Percentiles rank a stretch among this genome's conserved stretches.
These are phyloP conservation scores for Neonectria magnoliae DNA, from an alignment of 2,329 filamentous ascomycete species.

Conservation along the genomic window DNA sequence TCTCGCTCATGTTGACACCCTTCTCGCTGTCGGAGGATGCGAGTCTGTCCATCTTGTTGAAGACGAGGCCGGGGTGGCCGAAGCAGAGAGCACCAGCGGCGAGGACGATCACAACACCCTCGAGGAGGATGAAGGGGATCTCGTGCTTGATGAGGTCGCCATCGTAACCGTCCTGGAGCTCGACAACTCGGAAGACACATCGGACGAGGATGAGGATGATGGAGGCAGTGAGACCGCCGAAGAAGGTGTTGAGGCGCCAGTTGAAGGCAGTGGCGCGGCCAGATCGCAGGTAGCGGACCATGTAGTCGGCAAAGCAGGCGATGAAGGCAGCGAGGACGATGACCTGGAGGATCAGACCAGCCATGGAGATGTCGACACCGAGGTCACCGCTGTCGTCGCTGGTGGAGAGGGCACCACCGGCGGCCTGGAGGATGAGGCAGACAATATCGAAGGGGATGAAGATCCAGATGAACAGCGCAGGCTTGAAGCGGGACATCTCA, in stretches of 20 bases:
- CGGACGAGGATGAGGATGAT: constrained; percentile 70
- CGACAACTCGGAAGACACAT: constrained; percentile 72
- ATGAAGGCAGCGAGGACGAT: constrained; percentile 64
- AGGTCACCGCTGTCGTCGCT: constrained; percentile 50
- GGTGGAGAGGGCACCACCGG: constrained; percentile 64
- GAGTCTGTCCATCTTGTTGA: constrained; percentile 39
- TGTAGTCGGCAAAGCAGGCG: constrained; percentile 59
- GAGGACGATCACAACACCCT: constrained; percentile 55
- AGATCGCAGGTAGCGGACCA: constrained; percentile 53
- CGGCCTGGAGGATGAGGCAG: constrained; percentile 66
- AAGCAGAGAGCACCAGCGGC: constrained; percentile 51
- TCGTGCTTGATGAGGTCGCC: constrained; percentile 65
- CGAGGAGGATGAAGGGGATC: constrained; percentile 62
- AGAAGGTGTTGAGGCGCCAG: constrained; percentile 55
- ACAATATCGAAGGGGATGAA: constrained; percentile 66
- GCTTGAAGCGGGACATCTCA: constrained; percentile 55
- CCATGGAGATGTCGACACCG: constrained; percentile 54
- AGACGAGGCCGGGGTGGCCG: constrained; percentile 55
- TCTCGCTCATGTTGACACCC: constrained; percentile 21
- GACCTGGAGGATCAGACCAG: constrained; percentile 69
- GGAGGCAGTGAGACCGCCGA: constrained; percentile 61
- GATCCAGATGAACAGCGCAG: constrained; percentile 56
- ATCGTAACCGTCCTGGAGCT: constrained; percentile 71
- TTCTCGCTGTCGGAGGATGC: constrained; percentile 41
- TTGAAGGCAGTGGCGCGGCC: constrained; percentile 36